Base-by-base conservation (phyloP, 306 rosid genomes). In the Vigna angularis region DNA sequence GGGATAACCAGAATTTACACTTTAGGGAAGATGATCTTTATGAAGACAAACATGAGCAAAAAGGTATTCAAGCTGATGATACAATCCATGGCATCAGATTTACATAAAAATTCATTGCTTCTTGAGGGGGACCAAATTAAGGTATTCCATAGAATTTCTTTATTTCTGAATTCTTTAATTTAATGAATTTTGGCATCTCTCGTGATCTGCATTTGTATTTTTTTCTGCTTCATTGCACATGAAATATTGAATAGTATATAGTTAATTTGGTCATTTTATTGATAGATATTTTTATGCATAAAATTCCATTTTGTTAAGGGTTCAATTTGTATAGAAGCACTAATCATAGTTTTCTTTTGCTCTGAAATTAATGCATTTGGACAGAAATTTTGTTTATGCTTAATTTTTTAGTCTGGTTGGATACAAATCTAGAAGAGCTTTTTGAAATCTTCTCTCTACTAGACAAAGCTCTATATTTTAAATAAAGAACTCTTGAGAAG, bases 1-100 rank as follows among this genome's bases (percentile, higher is more conserved):
- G 98, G 98, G 66, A 85, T 95, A 82, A 74, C 75, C 57, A 87
- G 87, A 72, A 88, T 95, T 50, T 92, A 86, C 83, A 81, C 93
- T 75, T 77, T 86, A 15, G 96, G 98, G 79, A 95, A 91, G 89
- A 82, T 26, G 14, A 89, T 95, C 72, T 73, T 62, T 44, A 89
- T 95, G 98, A 85, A 91, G 89, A 87, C 98, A 72, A 87, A 88
- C 71, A 89, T 92, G 87, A 89, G 67, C 52, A 88, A 82, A 75
- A 90, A 81, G 73, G 93, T 92, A 34, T 95, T 92, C 89, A 83
- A 87, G 85, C 82, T 95, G 80, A 91, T 95, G 80, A 86, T 84
- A 16, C 91, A 90, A 53, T 92, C 98, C 7, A 85, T 92, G 93
- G 78, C 81, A 9, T 89, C 98, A 6, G 98, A 92, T 80, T 73